Conservation (phyloP, 75 land plant genomes). For the Cunninghamia lanceolata region DNA sequence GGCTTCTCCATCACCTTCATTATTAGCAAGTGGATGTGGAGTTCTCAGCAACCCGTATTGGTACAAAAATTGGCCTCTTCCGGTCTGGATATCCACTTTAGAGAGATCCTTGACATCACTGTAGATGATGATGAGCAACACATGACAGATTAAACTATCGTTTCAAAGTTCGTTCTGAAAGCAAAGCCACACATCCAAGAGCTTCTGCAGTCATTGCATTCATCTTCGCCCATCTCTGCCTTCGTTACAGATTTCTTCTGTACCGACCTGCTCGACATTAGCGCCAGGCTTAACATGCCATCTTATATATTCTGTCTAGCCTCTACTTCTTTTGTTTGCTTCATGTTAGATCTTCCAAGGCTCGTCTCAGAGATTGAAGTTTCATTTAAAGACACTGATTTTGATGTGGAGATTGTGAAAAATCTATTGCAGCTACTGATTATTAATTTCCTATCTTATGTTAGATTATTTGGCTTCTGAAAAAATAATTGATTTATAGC, state of each 20-base stretch:
- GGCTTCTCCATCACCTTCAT: constrained; percentile 1
- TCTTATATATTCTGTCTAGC: not conserved
- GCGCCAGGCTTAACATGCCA: constrained; percentile 11
- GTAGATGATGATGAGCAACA: not conserved
- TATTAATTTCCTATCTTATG: no score
- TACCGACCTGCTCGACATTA: not conserved
- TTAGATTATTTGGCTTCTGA: no score
- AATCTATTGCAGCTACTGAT: no score
- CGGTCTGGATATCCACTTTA: not conserved
- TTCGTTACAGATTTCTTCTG: constrained; percentile 12
- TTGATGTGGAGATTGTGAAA: constrained; percentile 11
- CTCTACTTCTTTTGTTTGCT: not conserved
- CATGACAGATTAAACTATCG: not conserved
- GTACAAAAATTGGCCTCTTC: not conserved
- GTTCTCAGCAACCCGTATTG: not conserved
- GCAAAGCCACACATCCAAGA: not conserved
- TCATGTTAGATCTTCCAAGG: not conserved
- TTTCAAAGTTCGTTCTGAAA: not conserved
- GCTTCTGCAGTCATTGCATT: not conserved
- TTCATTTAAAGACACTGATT: not conserved
- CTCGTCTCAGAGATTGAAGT: not conserved
- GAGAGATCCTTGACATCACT: not conserved
- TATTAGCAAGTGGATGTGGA: not conserved
- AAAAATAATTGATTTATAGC: no score
- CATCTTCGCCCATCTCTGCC: constrained; percentile 10